phyloP scores from a whole-genome alignment of 768 basidiomycete genomes.

The Suillus decipiens region DNA sequence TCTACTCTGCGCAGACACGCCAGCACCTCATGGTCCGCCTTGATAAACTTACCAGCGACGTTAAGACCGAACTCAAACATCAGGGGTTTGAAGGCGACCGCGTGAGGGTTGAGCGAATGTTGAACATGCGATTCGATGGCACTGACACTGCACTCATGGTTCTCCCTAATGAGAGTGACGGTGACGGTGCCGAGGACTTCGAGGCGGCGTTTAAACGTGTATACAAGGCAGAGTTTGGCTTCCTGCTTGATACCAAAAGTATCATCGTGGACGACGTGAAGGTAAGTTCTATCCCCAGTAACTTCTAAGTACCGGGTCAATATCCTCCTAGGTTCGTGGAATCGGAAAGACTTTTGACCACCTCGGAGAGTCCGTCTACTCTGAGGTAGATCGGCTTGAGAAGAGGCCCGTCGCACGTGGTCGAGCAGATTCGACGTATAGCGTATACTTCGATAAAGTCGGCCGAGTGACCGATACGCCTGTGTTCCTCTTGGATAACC shows the following conservation, averaged over 20 bases:
- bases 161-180: slow-evolving; percentile 50
- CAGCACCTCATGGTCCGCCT: slow-evolving; percentile 60
- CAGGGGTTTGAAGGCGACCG: slow-evolving; percentile 81
- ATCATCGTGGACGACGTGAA: slow-evolving; percentile 93
- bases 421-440: slow-evolving; percentile 54
- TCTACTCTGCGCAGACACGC: slow-evolving; percentile 64
- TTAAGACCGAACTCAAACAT: slow-evolving; percentile 62
- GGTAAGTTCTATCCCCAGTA: slow-evolving; percentile 36
- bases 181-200: slow-evolving; percentile 69
- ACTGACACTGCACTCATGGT: slow-evolving; percentile 95
- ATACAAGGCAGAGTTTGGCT: slow-evolving; percentile 90
- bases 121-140: slow-evolving; percentile 93
- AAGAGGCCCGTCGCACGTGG: slow-evolving; percentile 38
- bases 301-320: neutral
- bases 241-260: slow-evolving; percentile 80
- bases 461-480: slow-evolving; percentile 81
- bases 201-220: slow-evolving; percentile 75
- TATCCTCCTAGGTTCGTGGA: slow-evolving; percentile 64
- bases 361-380: slow-evolving; percentile 77
- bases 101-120: slow-evolving; percentile 77
- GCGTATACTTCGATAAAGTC: slow-evolving; percentile 81
- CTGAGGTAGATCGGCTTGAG: slow-evolving; percentile 62
- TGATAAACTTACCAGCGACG: slow-evolving; percentile 64
- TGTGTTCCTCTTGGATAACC: slow-evolving; percentile 67
- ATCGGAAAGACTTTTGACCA: slow-evolving; percentile 89